Base-by-base conservation (phyloP, 1,139 yeast species). In the Yamadazyma jaroonii region DNA sequence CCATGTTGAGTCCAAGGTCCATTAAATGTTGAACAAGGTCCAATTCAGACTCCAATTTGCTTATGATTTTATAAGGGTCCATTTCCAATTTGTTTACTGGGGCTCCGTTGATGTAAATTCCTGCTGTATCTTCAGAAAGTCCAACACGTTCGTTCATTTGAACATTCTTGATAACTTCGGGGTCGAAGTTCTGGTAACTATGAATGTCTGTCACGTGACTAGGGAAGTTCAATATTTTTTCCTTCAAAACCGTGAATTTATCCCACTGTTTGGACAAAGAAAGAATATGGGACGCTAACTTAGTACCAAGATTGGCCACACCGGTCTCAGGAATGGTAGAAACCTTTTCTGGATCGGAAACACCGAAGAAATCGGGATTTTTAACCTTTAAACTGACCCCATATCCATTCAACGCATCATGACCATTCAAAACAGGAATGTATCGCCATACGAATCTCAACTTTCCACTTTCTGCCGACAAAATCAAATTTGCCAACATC, bases 401-500 rank as follows among this genome's bases (percentile, higher is more conserved):
- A 56, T 78, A 87, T 0, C 94, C 95, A 8, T 76, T 52, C 24
- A 85, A 54, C 0, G 50, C 34, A 31, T 77, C 79, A 7, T 53
- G 45, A 2, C 35, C 41, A 1, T 31, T 32, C 5, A 28, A 21
- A 3, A 37, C 26, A 2, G 57, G 78, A 6, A 78, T 68, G 49
- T 87, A 83, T 47, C 97, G 72, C 84, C 95, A 78, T 3, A 82
- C 74, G 55, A 86, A 84, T 40, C 87, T 71, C 24, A 89, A 57
- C 50, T 86, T 85, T 0, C 87, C 94, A 1, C 64, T 57, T 7
- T 62, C 53, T 0, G 95, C 84, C 40, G 84, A 79, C 32, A 75
- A 74, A 43, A 69, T 72, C 40, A 92, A 61, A 40, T 78, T 74
- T 17, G 66, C 57, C 47, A 87, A 81, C 64, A 85, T 82, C 3